Evolutionary conservation across 305 asterid species (phyloP).

Genomic region (Petunia hybrid): DNA sequence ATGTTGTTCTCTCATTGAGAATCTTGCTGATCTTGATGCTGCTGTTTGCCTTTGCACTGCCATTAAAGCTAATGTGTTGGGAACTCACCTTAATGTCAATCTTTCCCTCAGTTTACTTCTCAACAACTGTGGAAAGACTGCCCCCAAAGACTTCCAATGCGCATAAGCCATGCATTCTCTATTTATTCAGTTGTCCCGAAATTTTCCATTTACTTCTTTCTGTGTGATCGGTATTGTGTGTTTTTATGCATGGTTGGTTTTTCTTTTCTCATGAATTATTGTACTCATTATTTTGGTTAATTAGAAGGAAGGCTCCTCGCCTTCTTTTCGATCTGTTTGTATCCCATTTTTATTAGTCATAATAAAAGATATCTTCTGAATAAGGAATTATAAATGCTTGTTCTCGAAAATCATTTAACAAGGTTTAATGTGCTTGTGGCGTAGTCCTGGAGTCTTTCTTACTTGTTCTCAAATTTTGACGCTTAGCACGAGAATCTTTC

Average conservation of each 20-base stretch:
- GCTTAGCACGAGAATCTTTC: too few relatives aligned
- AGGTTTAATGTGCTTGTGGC: neutral
- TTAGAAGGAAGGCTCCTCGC: neutral
- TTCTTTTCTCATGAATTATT: neutral
- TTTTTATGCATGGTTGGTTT: neutral
- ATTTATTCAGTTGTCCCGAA: neutral
- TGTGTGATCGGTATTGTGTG: neutral
- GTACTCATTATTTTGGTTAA: neutral
- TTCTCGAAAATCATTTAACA: neutral
- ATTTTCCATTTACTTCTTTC: neutral
- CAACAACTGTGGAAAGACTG: conserved; percentile 33
- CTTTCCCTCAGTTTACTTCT: conserved; percentile 33
- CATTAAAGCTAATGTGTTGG: conserved; percentile 36
- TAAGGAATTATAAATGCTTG: neutral
- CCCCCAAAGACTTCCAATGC: conserved; percentile 35
- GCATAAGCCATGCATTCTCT: conserved; percentile 1
- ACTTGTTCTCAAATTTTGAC: too few relatives aligned
- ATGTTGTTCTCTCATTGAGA: conserved; percentile 34
- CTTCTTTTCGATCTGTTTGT: neutral
- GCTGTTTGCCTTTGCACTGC: conserved; percentile 40
- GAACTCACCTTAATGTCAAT: conserved; percentile 25
- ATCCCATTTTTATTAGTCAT: neutral
- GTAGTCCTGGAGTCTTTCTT: too few relatives aligned
- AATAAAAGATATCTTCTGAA: neutral
- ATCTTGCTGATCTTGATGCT: conserved; percentile 38